A percentile compares a stretch with the other conserved stretches of the same genome.
Evolutionary conservation across 306 rosid genomes (phyloP).

Genomic region (Geum urbanum): DNA sequence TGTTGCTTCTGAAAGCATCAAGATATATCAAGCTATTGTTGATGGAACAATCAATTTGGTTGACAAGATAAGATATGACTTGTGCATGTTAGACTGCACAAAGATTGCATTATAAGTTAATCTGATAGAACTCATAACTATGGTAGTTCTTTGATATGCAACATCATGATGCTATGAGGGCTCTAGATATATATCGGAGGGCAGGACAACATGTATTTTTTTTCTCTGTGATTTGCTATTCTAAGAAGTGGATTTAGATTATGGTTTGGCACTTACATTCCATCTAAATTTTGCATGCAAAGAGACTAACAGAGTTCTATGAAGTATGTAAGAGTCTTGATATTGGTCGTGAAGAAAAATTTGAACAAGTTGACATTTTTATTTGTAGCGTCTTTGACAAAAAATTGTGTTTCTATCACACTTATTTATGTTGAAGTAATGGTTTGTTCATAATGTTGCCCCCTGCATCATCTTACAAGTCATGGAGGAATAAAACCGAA

Average conservation of each 20-base stretch:
- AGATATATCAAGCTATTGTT: constrained; percentile 92
- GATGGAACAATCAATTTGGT: constrained; percentile 94
- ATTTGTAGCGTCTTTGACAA: constrained; percentile 15
- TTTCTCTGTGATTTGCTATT: constrained; percentile 9
- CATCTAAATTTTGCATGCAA: constrained; percentile 56
- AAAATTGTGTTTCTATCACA: neutral
- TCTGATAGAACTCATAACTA: constrained; percentile 24
- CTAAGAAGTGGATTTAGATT: neutral
- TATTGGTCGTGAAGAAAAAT: constrained; percentile 85
- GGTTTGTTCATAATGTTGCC: constrained; percentile 51
- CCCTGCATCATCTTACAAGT: constrained; percentile 90
- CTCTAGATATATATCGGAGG: constrained; percentile 83
- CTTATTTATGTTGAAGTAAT: constrained; percentile 23
- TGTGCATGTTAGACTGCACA: constrained; percentile 19
- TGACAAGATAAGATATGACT: constrained; percentile 69
- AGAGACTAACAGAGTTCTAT: constrained; percentile 85
- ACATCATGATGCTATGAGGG: constrained; percentile 74
- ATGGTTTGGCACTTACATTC: neutral
- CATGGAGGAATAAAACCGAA: constrained; percentile 94
- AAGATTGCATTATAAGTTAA: constrained; percentile 26
- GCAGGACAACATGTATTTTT: constrained; percentile 87
- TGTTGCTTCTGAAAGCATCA: constrained; percentile 92
- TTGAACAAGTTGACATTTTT: constrained; percentile 73
- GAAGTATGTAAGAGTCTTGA: constrained; percentile 89
- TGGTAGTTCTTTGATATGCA: constrained; percentile 98